Evolutionary conservation across 129 eudicot species (phyloP).

Genomic region (Solidago caesia): DNA sequence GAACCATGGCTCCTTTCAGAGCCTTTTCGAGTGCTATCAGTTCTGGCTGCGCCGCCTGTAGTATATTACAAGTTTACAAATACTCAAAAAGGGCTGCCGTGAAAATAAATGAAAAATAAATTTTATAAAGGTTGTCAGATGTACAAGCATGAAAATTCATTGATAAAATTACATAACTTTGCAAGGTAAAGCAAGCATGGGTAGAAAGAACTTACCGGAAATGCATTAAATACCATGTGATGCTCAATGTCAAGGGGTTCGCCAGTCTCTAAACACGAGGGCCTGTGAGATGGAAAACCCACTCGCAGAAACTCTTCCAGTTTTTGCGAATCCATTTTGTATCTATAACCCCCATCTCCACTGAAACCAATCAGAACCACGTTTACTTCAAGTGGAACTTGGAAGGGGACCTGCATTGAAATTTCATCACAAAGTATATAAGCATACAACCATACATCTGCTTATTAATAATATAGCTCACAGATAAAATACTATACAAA

Average conservation of each 20-base stretch:
- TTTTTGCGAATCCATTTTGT: constrained; percentile 68
- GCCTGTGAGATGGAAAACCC: constrained; percentile 86
- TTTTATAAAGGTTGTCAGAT: background rate
- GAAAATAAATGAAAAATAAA: background rate
- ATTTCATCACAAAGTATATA: background rate
- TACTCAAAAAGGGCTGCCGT: constrained; percentile 6
- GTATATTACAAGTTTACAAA: constrained; percentile 9
- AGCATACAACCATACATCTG: background rate
- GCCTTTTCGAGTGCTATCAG: constrained; percentile 80
- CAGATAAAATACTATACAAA: background rate
- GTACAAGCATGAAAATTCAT: background rate
- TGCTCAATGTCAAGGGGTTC: constrained; percentile 94
- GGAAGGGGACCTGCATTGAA: constrained; percentile 86
- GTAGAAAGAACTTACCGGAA: constrained; percentile 60
- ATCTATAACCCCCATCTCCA: constrained; percentile 96
- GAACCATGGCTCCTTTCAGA: constrained; percentile 64
- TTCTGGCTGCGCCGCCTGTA: constrained; percentile 89
- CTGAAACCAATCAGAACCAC: constrained; percentile 87
- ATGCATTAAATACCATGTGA: constrained; percentile 87
- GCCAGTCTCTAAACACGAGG: constrained; percentile 93
- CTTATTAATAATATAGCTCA: background rate
- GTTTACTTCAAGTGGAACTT: constrained; percentile 98
- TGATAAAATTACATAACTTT: background rate
- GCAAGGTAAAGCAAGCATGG: constrained; percentile 8
- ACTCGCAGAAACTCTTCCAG: constrained; percentile 84